Conservation (phyloP, 495 filamentous ascomycete species). For the Talaromyces nanjingensis region DNA sequence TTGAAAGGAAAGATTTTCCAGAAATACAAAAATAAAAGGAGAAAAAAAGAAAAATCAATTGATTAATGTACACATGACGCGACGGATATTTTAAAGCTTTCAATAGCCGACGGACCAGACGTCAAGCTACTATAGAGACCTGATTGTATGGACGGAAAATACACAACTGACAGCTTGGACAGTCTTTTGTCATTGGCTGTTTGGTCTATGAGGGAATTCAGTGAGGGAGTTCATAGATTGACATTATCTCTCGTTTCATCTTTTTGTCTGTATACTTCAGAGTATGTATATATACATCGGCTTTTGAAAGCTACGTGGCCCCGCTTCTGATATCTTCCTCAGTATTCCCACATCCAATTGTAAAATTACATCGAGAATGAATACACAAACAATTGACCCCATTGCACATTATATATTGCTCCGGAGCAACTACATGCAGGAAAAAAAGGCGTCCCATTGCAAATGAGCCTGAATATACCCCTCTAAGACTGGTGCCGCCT, state of each 20-base stretch:
- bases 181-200: background rate
- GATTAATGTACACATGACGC: background rate
- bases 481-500: background rate
- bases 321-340: background rate
- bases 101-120: conserved; percentile 4
- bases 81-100: conserved; percentile 3
- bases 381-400: background rate
- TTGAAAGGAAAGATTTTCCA: background rate
- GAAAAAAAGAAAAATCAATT: background rate
- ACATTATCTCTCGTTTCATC: background rate
- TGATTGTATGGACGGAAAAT: conserved; percentile 4
- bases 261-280: background rate
- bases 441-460: background rate
- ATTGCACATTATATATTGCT: background rate
- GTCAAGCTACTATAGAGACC: background rate
- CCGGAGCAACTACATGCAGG: background rate
- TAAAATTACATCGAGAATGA: background rate
- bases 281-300: background rate
- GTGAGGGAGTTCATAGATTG: background rate
- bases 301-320: background rate
- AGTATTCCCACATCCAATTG: background rate
- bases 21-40: background rate
- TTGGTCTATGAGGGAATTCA: background rate
- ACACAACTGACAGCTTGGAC: background rate
- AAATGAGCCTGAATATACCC: background rate